Conservation (phyloP, 177 flowering plant genomes). For the Telopea speciosissima region DNA sequence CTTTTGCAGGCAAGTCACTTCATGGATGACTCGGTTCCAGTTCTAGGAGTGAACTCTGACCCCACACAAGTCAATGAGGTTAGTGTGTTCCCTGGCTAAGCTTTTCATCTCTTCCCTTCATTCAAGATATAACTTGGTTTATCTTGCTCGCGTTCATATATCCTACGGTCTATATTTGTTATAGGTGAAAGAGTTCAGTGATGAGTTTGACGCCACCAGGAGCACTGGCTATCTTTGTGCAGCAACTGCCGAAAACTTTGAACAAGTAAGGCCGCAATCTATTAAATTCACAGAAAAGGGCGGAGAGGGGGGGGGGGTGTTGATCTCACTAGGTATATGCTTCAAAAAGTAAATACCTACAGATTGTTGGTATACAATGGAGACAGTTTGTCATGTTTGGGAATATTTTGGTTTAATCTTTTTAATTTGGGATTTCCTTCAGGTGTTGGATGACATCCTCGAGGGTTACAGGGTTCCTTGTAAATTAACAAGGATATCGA, state of each 20-base stretch:
- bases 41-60: slow-evolving; percentile 92
- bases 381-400: not conserved
- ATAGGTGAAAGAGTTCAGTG: slow-evolving; percentile 55
- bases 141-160: not conserved
- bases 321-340: not conserved
- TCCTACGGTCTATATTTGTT: slow-evolving; percentile 3
- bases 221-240: slow-evolving; percentile 94
- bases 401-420: not conserved
- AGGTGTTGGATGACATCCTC: slow-evolving; percentile 67
- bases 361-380: not conserved
- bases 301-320: not conserved
- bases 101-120: not conserved
- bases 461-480: slow-evolving; percentile 39
- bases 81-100: slow-evolving; percentile 5
- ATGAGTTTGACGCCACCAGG: slow-evolving; percentile 82
- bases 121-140: not conserved
- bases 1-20: slow-evolving; percentile 88
- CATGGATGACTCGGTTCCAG: slow-evolving; percentile 72
- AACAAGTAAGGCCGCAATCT: slow-evolving; percentile 44
- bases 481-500: slow-evolving; percentile 53
- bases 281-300: not conserved
- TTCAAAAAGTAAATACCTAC: not conserved
- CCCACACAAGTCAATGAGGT: slow-evolving; percentile 86
- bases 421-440: slow-evolving; percentile 12
- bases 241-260: slow-evolving; percentile 69